Evolutionary conservation across 805 yeast species (phyloP).

Genomic region (Cyberlindnera maritima): DNA sequence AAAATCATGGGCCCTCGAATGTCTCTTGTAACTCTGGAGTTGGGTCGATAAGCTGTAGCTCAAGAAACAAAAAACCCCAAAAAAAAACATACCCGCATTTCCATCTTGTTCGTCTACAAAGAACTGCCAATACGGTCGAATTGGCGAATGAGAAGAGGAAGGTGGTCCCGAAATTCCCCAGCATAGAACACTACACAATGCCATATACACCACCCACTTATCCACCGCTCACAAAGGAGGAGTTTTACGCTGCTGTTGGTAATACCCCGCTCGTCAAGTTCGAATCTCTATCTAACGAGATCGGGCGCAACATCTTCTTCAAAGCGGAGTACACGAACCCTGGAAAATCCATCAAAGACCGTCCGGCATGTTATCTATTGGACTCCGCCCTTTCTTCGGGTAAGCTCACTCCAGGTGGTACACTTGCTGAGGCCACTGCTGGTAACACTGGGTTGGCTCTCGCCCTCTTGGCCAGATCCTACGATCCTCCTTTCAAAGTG

Average conservation of each 20-base stretch:
- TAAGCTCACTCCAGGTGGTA: slow-evolving; percentile 63
- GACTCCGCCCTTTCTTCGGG: slow-evolving; percentile 47
- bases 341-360: slow-evolving; percentile 80
- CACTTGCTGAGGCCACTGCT: slow-evolving; percentile 77
- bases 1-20: no score
- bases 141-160: no score
- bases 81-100: no score
- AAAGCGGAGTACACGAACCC: slow-evolving; percentile 74
- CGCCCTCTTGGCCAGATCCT: slow-evolving; percentile 54
- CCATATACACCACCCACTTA: slow-evolving; percentile 5
- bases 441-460: slow-evolving; percentile 85
- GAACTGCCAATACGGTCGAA: no score
- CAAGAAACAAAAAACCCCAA: no score
- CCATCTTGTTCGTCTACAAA: no score
- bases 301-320: slow-evolving; percentile 72
- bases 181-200: no score
- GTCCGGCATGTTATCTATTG: slow-evolving; percentile 72
- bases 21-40: no score
- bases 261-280: slow-evolving; percentile 70
- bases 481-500: slow-evolving; percentile 41
- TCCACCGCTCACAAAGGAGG: slow-evolving; percentile 18
- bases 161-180: no score
- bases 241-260: slow-evolving; percentile 42
- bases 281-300: slow-evolving; percentile 54
- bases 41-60: no score